Conservation (phyloP, 2,329 filamentous ascomycete species). For the Penicillium corylophilum region DNA sequence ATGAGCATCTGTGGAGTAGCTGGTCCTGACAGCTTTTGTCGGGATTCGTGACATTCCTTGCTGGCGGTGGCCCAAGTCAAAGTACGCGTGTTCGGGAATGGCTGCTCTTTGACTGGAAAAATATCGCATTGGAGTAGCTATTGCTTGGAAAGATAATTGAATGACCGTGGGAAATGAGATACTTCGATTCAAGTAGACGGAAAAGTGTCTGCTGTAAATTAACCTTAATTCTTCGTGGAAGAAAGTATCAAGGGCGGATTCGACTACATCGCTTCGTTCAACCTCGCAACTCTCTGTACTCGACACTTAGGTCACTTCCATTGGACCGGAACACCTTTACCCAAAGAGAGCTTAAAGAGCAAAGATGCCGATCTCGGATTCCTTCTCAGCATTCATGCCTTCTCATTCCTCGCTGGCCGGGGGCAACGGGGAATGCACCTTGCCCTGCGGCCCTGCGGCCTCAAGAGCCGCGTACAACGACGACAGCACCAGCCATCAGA, state of each 20-base stretch:
- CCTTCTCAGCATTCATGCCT: slow-evolving; percentile 22
- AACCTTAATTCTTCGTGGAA: not conserved
- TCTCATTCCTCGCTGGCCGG: slow-evolving; percentile 22
- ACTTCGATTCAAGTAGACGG: not conserved
- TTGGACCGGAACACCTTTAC: not conserved
- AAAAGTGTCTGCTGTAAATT: not conserved
- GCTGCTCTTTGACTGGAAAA: not conserved
- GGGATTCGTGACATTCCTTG: slow-evolving; percentile 13
- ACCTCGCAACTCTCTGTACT: not conserved
- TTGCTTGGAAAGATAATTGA: not conserved
- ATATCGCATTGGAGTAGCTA: not conserved
- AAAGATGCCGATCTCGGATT: slow-evolving; percentile 18
- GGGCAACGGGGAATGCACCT: slow-evolving; percentile 17
- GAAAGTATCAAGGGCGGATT: not conserved
- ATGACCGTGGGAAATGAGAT: not conserved
- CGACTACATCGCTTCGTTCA: not conserved
- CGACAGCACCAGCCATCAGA: not conserved
- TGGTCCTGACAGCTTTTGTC: slow-evolving; percentile 8
- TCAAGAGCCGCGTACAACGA: not conserved
- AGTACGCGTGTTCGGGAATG: slow-evolving; percentile 29
- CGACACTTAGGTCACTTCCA: not conserved
- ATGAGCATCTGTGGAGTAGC: not conserved
- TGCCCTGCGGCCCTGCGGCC: slow-evolving; percentile 11
- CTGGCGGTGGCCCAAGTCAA: slow-evolving; percentile 2
- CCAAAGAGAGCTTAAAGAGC: too few species aligned